Percentiles rank a stretch among this genome's conserved stretches.
phyloP scores from a whole-genome alignment of 2,329 filamentous ascomycete species.

The Diaporthe helianthi region DNA sequence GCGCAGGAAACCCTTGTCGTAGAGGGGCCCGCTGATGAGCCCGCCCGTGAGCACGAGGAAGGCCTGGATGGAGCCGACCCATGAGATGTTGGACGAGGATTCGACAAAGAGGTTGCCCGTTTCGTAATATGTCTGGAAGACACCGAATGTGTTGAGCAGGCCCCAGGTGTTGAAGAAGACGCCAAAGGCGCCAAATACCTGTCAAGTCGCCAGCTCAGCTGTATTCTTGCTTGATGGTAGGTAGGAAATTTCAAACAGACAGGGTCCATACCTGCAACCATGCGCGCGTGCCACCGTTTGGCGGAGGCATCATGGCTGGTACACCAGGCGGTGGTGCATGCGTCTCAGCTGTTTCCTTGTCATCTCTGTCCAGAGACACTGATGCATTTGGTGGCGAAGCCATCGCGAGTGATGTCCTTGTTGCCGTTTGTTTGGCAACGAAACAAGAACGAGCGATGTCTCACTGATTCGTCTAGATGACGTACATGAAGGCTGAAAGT shows the following conservation, averaged over 20 bases:
- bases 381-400: background rate
- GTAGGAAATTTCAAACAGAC: too few species aligned
- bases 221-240: too few species aligned
- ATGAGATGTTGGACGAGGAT: constrained; percentile 47
- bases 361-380: background rate
- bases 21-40: constrained; percentile 52
- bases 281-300: constrained; percentile 51
- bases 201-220: too few species aligned
- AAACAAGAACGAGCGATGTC: background rate
- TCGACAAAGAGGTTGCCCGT: constrained; percentile 45
- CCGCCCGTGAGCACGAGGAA: constrained; percentile 54
- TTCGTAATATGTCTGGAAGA: constrained; percentile 63
- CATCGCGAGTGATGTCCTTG: background rate
- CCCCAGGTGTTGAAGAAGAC: constrained; percentile 65
- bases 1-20: constrained; percentile 55
- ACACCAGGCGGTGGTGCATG: too few species aligned
- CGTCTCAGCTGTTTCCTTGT: background rate
- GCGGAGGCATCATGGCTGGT: constrained; percentile 29
- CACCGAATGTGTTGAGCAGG: constrained; percentile 53
- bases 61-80: constrained; percentile 55
- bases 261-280: constrained; percentile 56
- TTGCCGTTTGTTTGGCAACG: background rate
- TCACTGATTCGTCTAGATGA: background rate
- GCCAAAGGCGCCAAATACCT: constrained; percentile 55
- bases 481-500: background rate